Percentiles rank a stretch among this genome's conserved stretches.
These are phyloP conservation scores for Trypanosoma melophagium DNA, from an alignment of 208 protist genomes.

Conservation along the genomic window DNA sequence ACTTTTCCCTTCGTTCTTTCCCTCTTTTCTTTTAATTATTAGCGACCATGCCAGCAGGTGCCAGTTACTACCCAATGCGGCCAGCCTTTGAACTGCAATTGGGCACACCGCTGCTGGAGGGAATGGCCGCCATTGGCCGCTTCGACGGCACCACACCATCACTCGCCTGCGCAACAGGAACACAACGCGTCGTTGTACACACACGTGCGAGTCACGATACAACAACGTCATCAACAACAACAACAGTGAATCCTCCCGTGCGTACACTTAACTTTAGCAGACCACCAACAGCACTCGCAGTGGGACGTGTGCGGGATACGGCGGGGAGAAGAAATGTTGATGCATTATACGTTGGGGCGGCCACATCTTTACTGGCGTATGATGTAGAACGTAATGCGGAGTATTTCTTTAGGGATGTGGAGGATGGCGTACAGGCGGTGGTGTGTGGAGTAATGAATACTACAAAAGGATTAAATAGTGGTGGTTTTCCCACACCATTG, in stretches of 20 bases:
- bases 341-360: constrained; percentile 87
- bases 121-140: constrained; percentile 59
- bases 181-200: constrained; percentile 83
- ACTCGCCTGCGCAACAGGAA: constrained; percentile 69
- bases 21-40: background rate
- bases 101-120: constrained; percentile 45
- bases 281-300: constrained; percentile 71
- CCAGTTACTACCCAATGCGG: constrained; percentile 49
- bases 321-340: constrained; percentile 39
- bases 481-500: constrained; percentile 31
- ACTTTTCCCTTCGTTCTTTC: background rate
- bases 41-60: constrained; percentile 19
- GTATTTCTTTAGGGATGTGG: constrained; percentile 91
- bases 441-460: constrained; percentile 64
- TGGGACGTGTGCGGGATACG: constrained; percentile 48
- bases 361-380: constrained; percentile 90
- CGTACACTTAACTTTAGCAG: constrained; percentile 88
- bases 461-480: constrained; percentile 8
- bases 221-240: background rate
- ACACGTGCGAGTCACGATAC: constrained; percentile 21
- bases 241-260: constrained; percentile 38
- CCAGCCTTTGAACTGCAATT: constrained; percentile 68
- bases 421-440: constrained; percentile 89
- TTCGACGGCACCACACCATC: constrained; percentile 49
- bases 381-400: constrained; percentile 91